These are phyloP conservation scores for Penicillium dipodomyicola DNA, from an alignment of 495 filamentous ascomycete genomes.

Conservation along the genomic window DNA sequence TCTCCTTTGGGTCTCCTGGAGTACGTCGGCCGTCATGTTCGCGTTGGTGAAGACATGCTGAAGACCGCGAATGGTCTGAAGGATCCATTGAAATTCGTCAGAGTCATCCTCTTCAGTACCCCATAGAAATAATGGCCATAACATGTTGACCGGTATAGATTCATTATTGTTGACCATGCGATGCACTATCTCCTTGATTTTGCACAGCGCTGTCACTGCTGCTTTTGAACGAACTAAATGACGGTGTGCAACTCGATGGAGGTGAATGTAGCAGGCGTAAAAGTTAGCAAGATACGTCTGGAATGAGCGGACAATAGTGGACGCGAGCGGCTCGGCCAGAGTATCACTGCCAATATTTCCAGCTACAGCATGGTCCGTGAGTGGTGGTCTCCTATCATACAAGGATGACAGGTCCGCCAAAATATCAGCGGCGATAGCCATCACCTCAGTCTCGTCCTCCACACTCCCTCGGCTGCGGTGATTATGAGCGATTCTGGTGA, in stretches of 20 bases:
- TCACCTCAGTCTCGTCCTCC: constrained; percentile 39
- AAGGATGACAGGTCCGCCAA: constrained; percentile 36
- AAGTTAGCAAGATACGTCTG: constrained; percentile 42
- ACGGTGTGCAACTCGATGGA: constrained; percentile 44
- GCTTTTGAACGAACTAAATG: background rate
- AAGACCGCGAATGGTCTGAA: constrained; percentile 36
- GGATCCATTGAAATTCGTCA: constrained; percentile 37
- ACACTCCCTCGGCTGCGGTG: constrained; percentile 37
- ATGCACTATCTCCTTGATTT: constrained; percentile 2
- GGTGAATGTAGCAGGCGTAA: constrained; percentile 40
- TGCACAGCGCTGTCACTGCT: background rate
- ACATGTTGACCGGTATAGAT: constrained; percentile 31
- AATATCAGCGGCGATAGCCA: constrained; percentile 35
- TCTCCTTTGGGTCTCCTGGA: constrained; percentile 40
- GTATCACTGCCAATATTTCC: constrained; percentile 30
- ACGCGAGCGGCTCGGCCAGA: constrained; percentile 36
- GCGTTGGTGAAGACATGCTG: constrained; percentile 41
- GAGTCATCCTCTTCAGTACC: constrained; percentile 40
- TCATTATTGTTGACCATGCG: constrained; percentile 1
- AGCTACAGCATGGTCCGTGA: constrained; percentile 43
- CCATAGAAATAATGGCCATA: constrained; percentile 45
- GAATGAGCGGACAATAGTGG: constrained; percentile 37
- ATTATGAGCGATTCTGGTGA: constrained; percentile 35
- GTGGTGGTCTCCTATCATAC: constrained; percentile 35
- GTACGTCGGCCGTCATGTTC: constrained; percentile 38